These are phyloP conservation scores for Colletotrichum godetiae DNA, from an alignment of 2,329 filamentous ascomycete genomes.

Conservation along the genomic window DNA sequence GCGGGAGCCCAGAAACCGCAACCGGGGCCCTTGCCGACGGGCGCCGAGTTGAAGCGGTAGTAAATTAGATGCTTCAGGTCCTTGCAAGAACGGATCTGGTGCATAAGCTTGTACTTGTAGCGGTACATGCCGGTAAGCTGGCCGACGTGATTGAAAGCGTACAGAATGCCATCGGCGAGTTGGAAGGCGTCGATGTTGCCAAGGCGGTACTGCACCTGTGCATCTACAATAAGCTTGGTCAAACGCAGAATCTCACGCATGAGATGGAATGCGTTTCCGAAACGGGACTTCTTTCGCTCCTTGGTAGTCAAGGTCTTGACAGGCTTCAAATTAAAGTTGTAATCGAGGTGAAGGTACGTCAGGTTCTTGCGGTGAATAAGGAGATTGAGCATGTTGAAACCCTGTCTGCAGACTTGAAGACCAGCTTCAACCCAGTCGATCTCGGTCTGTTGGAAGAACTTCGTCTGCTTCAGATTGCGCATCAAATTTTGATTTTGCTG, in stretches of 20 bases:
- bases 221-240: conserved; percentile 98
- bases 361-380: conserved; percentile 98
- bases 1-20: conserved; percentile 99
- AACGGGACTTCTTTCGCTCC: conserved; percentile 98
- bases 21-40: conserved; percentile 95
- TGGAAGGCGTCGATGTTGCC: conserved; percentile 99
- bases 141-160: conserved; percentile 98
- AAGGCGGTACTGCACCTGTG: conserved; percentile 95
- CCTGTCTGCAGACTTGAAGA: conserved; percentile 96
- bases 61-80: conserved; percentile 99
- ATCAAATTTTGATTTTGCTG: conserved; percentile 95
- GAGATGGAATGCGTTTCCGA: conserved; percentile 98
- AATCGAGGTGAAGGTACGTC: conserved; percentile 97
- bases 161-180: conserved; percentile 97
- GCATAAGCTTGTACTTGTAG: conserved; percentile 99
- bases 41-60: conserved; percentile 97
- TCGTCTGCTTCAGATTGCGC: conserved; percentile 91
- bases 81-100: conserved; percentile 98
- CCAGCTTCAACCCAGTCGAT: conserved; percentile 99
- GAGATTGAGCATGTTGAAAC: conserved; percentile 99
- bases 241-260: conserved; percentile 97
- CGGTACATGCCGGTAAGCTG: conserved; percentile 99
- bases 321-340: conserved; percentile 99
- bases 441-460: conserved; percentile 99
- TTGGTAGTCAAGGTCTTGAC: conserved; percentile 99